Evolutionary conservation across 805 yeast genomes (phyloP), one percentile per base, ranked within the genome.

Genomic region (Candida taoyuanica): DNA sequence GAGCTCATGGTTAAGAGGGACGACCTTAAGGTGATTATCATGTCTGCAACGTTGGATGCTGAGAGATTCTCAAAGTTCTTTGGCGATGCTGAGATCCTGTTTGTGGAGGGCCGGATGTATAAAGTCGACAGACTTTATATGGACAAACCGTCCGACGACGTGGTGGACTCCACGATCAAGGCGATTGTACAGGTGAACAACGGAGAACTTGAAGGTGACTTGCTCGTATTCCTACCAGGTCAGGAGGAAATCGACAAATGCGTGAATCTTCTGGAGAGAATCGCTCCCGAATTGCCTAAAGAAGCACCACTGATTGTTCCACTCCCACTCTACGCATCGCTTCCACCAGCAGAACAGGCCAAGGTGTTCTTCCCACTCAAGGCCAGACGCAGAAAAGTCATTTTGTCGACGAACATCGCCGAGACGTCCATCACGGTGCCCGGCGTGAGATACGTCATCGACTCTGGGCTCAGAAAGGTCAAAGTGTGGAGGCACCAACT

Each of bases 31-130:
- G 69, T 88, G 26, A 76, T 93, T 5, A 75, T 93, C 48, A 94
- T 93, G 96, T 89, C 98, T 35, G 99, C 99, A 19, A 93, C 99
- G 0, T 69, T 93, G 41, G 95, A 93, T 60, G 98, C 98, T 1
- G 89, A 79, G 25, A 74, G 76, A 50, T 93, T 93, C 56, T 77
- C 94, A 31, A 60, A 69, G 16, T 93, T 89, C 59, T 93, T 85
- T 58, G 63, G 74, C 49, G 61, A 74, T 43, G 89, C 95, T 1
- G 93, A 89, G n/a, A 84, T 89, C 20, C 62, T 88, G 33, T 86
- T 70, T 49, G 85, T 93, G 3, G 94, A 88, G 60, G 99, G 98
- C 52, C 79, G 91, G 50, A 83, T 82, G 72, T 89, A 69, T 59
- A 84, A 87, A 1, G 98, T 93, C 1, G 76, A 85, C 17, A 73